Conservation (phyloP, 2,329 filamentous ascomycete genomes). For the Fusarium cicatricum region DNA sequence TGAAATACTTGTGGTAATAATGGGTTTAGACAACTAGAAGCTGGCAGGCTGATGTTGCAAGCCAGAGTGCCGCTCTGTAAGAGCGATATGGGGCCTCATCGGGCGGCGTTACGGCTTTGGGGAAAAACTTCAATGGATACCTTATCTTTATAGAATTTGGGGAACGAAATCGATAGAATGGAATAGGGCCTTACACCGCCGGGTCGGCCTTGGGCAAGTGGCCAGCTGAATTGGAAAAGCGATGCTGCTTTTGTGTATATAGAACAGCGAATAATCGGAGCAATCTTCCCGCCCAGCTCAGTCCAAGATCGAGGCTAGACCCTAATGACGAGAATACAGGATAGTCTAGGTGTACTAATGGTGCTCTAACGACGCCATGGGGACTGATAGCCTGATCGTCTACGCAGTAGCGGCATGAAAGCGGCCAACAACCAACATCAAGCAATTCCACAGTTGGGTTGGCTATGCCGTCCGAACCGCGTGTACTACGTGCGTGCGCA, state of each 20-base stretch:
- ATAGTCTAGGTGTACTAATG: background rate
- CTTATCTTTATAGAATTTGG: constrained; percentile 1
- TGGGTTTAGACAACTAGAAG: background rate
- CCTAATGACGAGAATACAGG: background rate
- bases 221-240: background rate
- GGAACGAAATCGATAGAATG: background rate
- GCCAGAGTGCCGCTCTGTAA: background rate
- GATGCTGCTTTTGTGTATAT: background rate
- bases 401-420: background rate
- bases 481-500: too few relatives aligned
- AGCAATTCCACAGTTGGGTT: background rate
- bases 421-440: background rate
- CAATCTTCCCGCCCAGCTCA: background rate
- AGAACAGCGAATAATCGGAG: background rate
- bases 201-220: background rate
- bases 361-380: background rate
- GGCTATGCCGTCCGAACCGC: background rate
- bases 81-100: background rate
- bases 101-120: constrained; percentile 8
- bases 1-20: background rate
- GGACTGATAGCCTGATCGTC: background rate
- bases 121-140: background rate
- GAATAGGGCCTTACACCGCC: background rate
- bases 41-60: background rate
- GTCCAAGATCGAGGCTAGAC: background rate